Base-by-base conservation (phyloP, 306 rosid genomes). In the Cicer bijugum region DNA sequence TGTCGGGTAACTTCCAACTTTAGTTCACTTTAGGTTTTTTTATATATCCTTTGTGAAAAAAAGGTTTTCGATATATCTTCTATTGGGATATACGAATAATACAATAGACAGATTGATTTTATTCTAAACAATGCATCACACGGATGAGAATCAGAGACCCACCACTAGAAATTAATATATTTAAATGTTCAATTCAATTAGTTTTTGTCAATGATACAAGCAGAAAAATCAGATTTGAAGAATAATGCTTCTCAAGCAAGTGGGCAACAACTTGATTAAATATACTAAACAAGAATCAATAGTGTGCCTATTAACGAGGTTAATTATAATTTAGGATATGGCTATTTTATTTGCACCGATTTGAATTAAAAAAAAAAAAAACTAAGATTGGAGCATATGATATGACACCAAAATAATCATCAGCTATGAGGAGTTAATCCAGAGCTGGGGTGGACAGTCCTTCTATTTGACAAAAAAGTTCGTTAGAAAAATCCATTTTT, bases 61-160 rank as follows among this genome's bases (percentile, higher is more conserved):
- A 28, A 45, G 7, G 55, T 64, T 52, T 63, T 66, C 8, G 19
- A 20, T 67, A 76, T 55, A 60, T 70, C 12, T 16, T 57, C 6
- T 9, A 23, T 50, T 37, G 67, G 52, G 61, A 72, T 45, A 45
- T 70, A 48, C 7, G 17, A 12, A 48, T 48, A 12, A 48, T 12
- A 40, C 61, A 69, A 42, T 70, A 15, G 46, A 3, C 66, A 1
- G 35, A 62, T 38, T 70, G 83, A 85, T 82, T 77, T 80, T 77
- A 88, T 88, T 82, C 90, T 81, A 64, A 75, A 71, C 79, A 80
- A 82, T 66, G 72, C 45, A 39, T 74, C 80, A 80, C 75, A 70
- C 17, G 66, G 81, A 69, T 45, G 76, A 57, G 83, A 78, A 82
- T 76, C 82, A 67, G 59, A 69, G 61, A 60, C 82, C 89, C 88